A percentile compares a stretch with the other conserved stretches of the same genome.
These are phyloP conservation scores for Saccharum spontaneum DNA, from an alignment of 176 grass and related monocot genomes.

Conservation along the genomic window DNA sequence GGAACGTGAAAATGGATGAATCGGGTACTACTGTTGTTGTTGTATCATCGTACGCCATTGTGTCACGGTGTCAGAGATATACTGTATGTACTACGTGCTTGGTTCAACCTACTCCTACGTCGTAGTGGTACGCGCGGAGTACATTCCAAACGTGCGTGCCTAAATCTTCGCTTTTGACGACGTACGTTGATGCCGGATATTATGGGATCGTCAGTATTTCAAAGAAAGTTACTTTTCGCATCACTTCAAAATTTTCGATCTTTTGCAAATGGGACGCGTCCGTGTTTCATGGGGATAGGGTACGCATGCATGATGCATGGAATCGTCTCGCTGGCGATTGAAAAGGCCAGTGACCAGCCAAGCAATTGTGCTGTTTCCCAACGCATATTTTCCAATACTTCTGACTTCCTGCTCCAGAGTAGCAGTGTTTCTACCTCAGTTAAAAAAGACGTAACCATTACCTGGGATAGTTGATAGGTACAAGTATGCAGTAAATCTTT, in stretches of 20 bases:
- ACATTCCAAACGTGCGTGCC: background rate
- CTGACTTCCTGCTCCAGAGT: background rate
- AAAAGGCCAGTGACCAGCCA: conserved; percentile 6
- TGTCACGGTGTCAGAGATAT: background rate
- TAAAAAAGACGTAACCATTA: background rate
- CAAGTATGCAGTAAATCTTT: background rate
- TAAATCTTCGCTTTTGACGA: background rate
- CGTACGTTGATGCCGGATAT: background rate
- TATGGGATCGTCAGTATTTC: background rate
- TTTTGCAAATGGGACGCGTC: background rate
- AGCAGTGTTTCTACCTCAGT: background rate
- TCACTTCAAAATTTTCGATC: background rate
- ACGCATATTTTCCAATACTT: conserved; percentile 15
- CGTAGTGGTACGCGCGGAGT: background rate
- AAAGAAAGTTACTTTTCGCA: background rate
- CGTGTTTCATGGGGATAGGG: background rate
- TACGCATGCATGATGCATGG: background rate
- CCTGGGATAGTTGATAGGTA: too few species aligned
- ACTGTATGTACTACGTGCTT: background rate
- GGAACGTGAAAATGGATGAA: conserved; percentile 15
- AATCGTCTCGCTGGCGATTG: background rate
- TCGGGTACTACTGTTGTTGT: background rate
- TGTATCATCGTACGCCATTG: background rate
- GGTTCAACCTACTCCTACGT: background rate
- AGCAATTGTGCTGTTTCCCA: conserved; percentile 32